A percentile compares a stretch with the other conserved stretches of the same genome.
Conservation (phyloP, 352 stramenopile genomes). For the Phytophthora kernoviae region DNA sequence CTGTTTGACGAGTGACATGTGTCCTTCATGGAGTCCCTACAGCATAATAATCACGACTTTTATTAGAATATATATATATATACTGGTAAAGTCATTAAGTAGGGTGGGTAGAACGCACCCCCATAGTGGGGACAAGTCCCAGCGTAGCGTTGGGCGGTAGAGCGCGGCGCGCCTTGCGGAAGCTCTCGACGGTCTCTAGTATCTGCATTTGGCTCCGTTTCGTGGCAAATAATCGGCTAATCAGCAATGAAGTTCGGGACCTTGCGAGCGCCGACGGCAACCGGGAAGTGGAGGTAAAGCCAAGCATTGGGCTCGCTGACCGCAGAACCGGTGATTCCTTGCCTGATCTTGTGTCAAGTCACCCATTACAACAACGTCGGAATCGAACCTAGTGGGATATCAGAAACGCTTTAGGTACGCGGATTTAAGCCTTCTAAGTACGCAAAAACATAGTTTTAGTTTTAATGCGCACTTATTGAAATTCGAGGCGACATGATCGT, state of each 20-base stretch:
- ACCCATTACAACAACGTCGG: constrained; percentile 10
- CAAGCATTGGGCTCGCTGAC: constrained; percentile 12
- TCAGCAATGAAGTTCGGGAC: constrained; percentile 1
- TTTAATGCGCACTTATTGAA: too few species aligned
- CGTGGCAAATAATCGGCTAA: constrained; percentile 23
- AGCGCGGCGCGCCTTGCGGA: constrained; percentile 48
- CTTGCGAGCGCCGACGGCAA: constrained; percentile 16
- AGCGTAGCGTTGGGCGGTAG: constrained; percentile 71
- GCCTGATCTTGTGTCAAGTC: constrained; percentile 6
- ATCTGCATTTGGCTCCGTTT: constrained; percentile 47
- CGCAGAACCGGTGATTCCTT: too few species aligned
- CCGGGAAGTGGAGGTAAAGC: not conserved
- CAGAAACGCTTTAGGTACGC: too few species aligned
- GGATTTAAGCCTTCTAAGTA: too few species aligned
- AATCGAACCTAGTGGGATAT: not conserved
- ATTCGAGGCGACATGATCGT: not conserved
- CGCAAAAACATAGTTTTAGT: too few species aligned
- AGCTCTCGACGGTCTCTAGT: constrained; percentile 58
- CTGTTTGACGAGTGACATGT: constrained; percentile 90
- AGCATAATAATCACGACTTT: not conserved
- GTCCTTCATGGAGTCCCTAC: constrained; percentile 96
- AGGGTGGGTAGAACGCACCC: constrained; percentile 50
- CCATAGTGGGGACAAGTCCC: constrained; percentile 99
- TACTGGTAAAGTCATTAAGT: not conserved
- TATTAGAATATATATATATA: not conserved